Conservation (phyloP, 768 basidiomycete genomes). For the Mycena haematopus region DNA sequence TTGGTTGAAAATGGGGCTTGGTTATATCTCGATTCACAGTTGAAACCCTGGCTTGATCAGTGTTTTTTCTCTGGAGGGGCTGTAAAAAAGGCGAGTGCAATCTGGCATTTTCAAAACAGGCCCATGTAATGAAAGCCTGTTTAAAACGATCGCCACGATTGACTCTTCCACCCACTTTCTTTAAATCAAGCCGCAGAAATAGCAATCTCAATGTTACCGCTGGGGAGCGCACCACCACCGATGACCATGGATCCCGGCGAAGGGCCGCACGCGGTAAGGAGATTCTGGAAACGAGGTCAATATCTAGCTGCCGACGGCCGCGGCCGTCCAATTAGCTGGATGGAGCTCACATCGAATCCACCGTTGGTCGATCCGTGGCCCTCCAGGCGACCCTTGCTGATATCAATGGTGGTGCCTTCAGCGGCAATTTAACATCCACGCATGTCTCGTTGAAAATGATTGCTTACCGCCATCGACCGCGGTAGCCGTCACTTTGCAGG, state of each 20-base stretch:
- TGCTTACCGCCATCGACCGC: constrained; percentile 31
- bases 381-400: constrained; percentile 33
- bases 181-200: constrained; percentile 27
- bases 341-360: constrained; percentile 30
- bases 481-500: constrained; percentile 32
- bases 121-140: constrained; percentile 5
- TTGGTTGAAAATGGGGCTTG: too few relatives aligned
- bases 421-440: not conserved
- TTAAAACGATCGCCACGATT: constrained; percentile 1
- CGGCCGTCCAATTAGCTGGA: not conserved
- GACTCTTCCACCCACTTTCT: not conserved
- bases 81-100: constrained; percentile 8
- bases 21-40: too few relatives aligned
- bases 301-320: too few relatives aligned
- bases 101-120: constrained; percentile 2
- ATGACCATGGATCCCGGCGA: constrained; percentile 33
- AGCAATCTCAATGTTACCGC: constrained; percentile 29
- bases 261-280: constrained; percentile 32
- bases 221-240: constrained; percentile 25
- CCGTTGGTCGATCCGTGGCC: constrained; percentile 33
- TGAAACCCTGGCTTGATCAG: too few relatives aligned
- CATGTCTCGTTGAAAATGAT: not conserved
- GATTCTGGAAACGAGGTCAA: constrained; percentile 21
- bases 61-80: too few relatives aligned
- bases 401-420: constrained; percentile 31